A percentile compares a stretch with the other conserved stretches of the same genome.
phyloP scores from a whole-genome alignment of 148 eudicot species.

The Cornus florida region DNA sequence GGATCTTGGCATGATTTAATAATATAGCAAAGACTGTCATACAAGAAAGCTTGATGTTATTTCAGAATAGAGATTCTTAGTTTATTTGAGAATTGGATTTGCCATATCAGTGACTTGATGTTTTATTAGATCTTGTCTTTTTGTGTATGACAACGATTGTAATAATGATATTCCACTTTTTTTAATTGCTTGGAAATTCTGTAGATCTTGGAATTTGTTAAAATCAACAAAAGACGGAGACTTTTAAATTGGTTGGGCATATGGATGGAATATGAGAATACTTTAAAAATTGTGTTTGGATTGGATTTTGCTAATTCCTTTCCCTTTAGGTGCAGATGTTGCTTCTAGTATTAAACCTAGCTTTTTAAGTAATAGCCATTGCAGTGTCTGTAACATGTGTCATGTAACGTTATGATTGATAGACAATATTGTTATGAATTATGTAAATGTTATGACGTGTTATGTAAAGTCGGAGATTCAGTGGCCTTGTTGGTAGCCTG shows the following conservation, averaged over 20 bases:
- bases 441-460: too few species aligned
- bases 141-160: slow-evolving; percentile 23
- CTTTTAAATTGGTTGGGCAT: too few species aligned
- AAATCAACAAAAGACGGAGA: too few species aligned
- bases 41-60: slow-evolving; percentile 14
- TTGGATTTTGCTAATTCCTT: too few species aligned
- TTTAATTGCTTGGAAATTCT: not conserved
- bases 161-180: not conserved
- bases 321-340: not conserved
- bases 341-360: not conserved
- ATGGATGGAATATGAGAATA: not conserved
- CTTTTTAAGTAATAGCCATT: not conserved
- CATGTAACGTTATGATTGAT: too few species aligned
- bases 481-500: too few species aligned
- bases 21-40: slow-evolving; percentile 9
- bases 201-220: not conserved
- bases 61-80: not conserved
- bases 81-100: slow-evolving; percentile 11
- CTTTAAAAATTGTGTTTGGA: not conserved
- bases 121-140: not conserved
- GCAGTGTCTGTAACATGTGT: not conserved
- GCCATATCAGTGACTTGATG: slow-evolving; percentile 12
- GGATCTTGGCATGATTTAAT: not conserved
- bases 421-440: too few species aligned
- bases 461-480: too few species aligned